Conservation (phyloP, 192 early-diverging fungal species). For the Geosiphon pyriformis region DNA sequence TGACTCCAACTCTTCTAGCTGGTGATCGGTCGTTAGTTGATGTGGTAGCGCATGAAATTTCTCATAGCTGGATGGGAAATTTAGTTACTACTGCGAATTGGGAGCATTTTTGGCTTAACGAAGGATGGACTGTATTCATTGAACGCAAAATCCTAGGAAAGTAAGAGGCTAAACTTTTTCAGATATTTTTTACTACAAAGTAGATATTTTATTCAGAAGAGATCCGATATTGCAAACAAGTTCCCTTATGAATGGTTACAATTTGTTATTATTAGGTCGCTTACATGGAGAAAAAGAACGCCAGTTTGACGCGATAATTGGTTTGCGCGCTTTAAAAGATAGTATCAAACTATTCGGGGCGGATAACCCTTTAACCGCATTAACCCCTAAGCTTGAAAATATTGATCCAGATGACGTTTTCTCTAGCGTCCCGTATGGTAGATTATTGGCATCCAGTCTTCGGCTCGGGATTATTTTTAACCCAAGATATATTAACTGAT, state of each 20-base stretch:
- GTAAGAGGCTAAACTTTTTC: not conserved
- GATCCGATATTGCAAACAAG: too few species aligned
- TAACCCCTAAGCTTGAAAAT: conserved; percentile 65
- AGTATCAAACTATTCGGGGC: conserved; percentile 62
- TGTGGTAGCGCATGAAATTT: conserved; percentile 92
- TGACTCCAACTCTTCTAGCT: conserved; percentile 92
- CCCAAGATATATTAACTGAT: conserved; percentile 25
- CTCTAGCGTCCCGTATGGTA: conserved; percentile 79
- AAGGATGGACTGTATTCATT: conserved; percentile 92
- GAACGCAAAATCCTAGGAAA: conserved; percentile 78
- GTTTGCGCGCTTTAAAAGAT: conserved; percentile 67
- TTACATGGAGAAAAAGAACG: conserved; percentile 70
- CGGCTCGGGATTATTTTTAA: conserved; percentile 21
- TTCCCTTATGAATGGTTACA: too few species aligned
- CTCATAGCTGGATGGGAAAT: conserved; percentile 90
- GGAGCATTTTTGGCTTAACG: conserved; percentile 89
- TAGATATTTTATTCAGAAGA: too few species aligned
- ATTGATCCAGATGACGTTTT: conserved; percentile 84
- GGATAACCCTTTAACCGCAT: conserved; percentile 59
- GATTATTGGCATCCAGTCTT: not conserved
- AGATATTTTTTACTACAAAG: not conserved
- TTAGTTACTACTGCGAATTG: conserved; percentile 78
- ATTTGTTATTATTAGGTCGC: conserved; percentile 35
- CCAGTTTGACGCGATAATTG: conserved; percentile 86
- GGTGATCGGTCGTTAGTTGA: conserved; percentile 92